These are phyloP conservation scores for Pseudocercospora vitis DNA, from an alignment of 2,329 filamentous ascomycete species.

Conservation along the genomic window DNA sequence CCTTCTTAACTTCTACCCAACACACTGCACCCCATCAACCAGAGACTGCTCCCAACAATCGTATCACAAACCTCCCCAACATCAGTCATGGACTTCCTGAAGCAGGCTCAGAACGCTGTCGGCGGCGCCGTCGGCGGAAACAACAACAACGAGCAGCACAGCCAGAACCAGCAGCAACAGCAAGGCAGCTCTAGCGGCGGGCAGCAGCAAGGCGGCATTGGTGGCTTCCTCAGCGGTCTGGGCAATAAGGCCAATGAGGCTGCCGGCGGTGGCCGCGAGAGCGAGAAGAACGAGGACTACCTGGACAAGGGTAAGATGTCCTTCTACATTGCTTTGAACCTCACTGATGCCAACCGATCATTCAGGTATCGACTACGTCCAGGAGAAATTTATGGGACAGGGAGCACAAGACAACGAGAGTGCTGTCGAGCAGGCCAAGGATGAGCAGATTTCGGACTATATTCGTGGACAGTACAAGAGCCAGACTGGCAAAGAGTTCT, in stretches of 20 bases:
- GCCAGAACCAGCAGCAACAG: slow-evolving; percentile 17
- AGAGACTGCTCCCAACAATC: neutral
- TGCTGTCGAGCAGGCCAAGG: slow-evolving; percentile 79
- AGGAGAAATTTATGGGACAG: slow-evolving; percentile 70
- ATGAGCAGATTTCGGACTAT: slow-evolving; percentile 73
- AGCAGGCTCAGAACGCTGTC: slow-evolving; percentile 41
- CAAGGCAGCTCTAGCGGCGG: slow-evolving; percentile 29
- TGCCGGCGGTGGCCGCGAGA: slow-evolving; percentile 69
- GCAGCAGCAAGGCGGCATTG: slow-evolving; percentile 37
- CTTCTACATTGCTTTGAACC: too few relatives aligned
- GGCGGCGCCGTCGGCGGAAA: too few relatives aligned
- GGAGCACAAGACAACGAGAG: slow-evolving; percentile 69
- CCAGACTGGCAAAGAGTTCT: slow-evolving; percentile 66
- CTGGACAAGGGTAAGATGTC: slow-evolving; percentile 76
- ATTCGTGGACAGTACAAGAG: slow-evolving; percentile 71
- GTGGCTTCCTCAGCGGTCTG: slow-evolving; percentile 59
- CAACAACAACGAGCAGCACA: slow-evolving; percentile 30
- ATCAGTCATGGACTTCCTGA: slow-evolving; percentile 49
- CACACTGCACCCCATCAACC: neutral
- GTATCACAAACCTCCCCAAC: neutral
- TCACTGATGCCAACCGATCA: slow-evolving; percentile 17
- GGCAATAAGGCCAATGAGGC: slow-evolving; percentile 69
- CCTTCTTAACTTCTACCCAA: neutral
- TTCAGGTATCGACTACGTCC: slow-evolving; percentile 72
- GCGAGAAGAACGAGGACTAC: slow-evolving; percentile 74